Base-by-base conservation (phyloP, 768 basidiomycete species). In the Boletus huronensis region DNA sequence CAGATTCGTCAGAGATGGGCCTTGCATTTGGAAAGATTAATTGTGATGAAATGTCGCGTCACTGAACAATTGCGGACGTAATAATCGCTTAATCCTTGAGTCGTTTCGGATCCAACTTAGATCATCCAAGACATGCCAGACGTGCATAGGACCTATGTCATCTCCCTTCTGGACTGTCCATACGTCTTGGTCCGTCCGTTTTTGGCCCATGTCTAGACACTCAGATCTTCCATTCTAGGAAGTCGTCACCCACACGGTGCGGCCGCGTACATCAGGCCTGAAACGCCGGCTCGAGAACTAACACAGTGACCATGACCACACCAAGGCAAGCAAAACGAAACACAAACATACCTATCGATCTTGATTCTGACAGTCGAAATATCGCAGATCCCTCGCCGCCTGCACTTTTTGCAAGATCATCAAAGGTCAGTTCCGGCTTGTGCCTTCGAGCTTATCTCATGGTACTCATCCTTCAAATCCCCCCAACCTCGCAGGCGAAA, bases 381-480 rank as follows among this genome's bases (percentile, higher is more conserved):
- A 40, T 34, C 3, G 1, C 52, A 84, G 85, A 63, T 75, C 74
- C 50, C 76, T 83, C 50, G 76, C 82, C 14, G 72, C 71, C 23
- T 96, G 94, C 71, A 70, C 92, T 63, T 97, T 97, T 75, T 98
- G 95, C 81, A 95, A 87, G 75, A 95, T 98, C 68, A 79, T 93
- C 75, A 88, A 88, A 72, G 90, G 93, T 86, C 50, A 32, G 70
- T 56, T 28, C 16, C 8, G 38, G 25, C 16, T 3, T 1, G 7
- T 19, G 21, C 6, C 19, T 11, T 14, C 16, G 13, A 11, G 2
- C 25, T 6, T 11, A 25, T 21, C 38, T 0, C 29, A 17, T 9
- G 16, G 32, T 3, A 13, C 31, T 5, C 5, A 32, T 13, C 31
- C 5, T 32, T n/a, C n/a, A 13, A 32, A 32, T 13, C 31, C 11